These are phyloP conservation scores for Penicillium sp. DNA, from an alignment of 2,329 filamentous ascomycete species.

Conservation along the genomic window DNA sequence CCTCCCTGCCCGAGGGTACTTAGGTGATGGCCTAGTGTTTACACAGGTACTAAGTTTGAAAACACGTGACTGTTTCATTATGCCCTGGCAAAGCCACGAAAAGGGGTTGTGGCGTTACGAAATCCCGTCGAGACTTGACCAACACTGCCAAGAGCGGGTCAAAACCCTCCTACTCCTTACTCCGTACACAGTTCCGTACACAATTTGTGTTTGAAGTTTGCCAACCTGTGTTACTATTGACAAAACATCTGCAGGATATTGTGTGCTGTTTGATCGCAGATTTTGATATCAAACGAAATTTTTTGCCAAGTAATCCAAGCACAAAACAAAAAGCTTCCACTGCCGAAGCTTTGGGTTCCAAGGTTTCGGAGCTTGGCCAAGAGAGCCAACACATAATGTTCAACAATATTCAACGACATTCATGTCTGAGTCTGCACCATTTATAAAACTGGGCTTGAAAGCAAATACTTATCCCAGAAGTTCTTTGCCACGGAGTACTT, in stretches of 20 bases:
- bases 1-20: too few relatives aligned
- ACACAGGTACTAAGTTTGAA: not conserved
- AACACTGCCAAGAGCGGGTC: constrained; percentile 4
- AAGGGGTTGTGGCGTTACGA: not conserved
- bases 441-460: not conserved
- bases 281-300: too few relatives aligned
- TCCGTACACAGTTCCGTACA: too few relatives aligned
- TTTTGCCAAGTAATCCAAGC: constrained; percentile 2
- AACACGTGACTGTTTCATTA: not conserved
- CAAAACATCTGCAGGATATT: not conserved
- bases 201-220: not conserved
- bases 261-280: too few relatives aligned
- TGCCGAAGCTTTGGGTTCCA: constrained; percentile 4
- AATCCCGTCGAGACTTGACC: not conserved
- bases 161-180: not conserved
- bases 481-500: not conserved
- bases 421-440: not conserved
- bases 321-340: constrained; percentile 2
- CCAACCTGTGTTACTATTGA: too few relatives aligned
- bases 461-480: not conserved
- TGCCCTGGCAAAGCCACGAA: not conserved
- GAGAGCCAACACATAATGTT: too few relatives aligned
- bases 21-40: too few relatives aligned
- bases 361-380: not conserved
- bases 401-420: not conserved